These are phyloP conservation scores for Salix viminalis DNA, from an alignment of 345 rosid genomes.

Conservation along the genomic window DNA sequence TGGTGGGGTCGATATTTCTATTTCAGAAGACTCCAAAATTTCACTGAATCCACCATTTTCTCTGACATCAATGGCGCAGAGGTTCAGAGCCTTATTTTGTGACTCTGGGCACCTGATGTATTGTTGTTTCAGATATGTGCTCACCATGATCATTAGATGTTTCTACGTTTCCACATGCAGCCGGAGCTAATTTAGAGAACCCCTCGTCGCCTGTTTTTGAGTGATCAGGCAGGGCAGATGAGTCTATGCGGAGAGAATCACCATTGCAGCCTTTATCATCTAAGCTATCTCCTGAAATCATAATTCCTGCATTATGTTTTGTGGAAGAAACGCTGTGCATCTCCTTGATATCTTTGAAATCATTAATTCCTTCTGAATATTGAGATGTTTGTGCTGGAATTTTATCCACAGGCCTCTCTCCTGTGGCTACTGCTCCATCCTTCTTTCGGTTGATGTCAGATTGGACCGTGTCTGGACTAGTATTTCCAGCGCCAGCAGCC, in stretches of 20 bases:
- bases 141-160: conserved; percentile 18
- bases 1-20: conserved; percentile 64
- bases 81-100: conserved; percentile 30
- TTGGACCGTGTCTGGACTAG: conserved; percentile 30
- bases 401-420: conserved; percentile 21
- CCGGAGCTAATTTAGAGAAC: conserved; percentile 24
- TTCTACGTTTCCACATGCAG: conserved; percentile 27
- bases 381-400: conserved; percentile 24
- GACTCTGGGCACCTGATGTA: conserved; percentile 32
- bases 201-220: conserved; percentile 25
- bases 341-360: conserved; percentile 65
- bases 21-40: conserved; percentile 40
- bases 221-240: conserved; percentile 9
- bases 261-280: conserved; percentile 23
- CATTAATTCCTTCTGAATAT: conserved; percentile 28
- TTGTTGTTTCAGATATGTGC: conserved; percentile 24
- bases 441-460: conserved; percentile 39
- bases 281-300: conserved; percentile 8
- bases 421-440: conserved; percentile 25
- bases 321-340: conserved; percentile 33
- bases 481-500: conserved; percentile 27
- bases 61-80: conserved; percentile 33
- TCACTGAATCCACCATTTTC: conserved; percentile 20
- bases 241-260: conserved; percentile 5
- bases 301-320: conserved; percentile 32